phyloP scores from a whole-genome alignment of 164 flowering plant species.

The Echeveria elegans region DNA sequence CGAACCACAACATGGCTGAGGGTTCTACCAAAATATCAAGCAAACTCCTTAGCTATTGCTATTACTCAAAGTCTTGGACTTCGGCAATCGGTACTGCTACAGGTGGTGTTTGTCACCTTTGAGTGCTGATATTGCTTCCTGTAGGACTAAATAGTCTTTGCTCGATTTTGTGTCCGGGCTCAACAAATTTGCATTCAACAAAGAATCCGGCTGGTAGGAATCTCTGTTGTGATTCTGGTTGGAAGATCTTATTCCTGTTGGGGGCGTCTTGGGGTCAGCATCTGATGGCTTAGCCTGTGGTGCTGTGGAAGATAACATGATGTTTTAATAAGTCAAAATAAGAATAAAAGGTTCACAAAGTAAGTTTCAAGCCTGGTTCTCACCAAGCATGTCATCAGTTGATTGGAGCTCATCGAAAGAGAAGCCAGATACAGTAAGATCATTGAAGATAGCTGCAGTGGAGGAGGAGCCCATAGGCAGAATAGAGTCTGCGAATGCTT shows the following conservation, averaged over 20 bases:
- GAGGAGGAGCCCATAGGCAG: slow-evolving; percentile 45
- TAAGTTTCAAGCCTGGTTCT: background rate
- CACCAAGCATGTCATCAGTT: background rate
- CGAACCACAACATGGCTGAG: background rate
- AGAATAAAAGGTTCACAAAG: background rate
- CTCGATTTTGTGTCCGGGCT: background rate
- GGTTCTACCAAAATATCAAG: background rate
- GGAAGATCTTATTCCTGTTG: background rate
- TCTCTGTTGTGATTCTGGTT: background rate
- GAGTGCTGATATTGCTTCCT: background rate
- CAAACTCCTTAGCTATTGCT: background rate
- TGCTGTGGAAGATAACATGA: background rate
- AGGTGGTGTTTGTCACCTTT: background rate
- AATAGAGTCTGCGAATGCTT: slow-evolving; percentile 26
- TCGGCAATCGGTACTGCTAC: too few relatives aligned
- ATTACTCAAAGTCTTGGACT: background rate
- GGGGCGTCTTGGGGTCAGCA: background rate
- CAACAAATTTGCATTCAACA: background rate
- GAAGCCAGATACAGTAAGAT: slow-evolving; percentile 22
- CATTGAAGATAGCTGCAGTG: slow-evolving; percentile 37
- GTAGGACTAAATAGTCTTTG: background rate
- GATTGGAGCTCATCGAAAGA: background rate
- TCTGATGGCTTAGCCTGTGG: background rate
- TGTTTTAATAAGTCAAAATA: background rate
- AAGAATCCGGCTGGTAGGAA: background rate